These are phyloP conservation scores for Termitomyces sp. DNA, from an alignment of 768 basidiomycete genomes.

Conservation along the genomic window DNA sequence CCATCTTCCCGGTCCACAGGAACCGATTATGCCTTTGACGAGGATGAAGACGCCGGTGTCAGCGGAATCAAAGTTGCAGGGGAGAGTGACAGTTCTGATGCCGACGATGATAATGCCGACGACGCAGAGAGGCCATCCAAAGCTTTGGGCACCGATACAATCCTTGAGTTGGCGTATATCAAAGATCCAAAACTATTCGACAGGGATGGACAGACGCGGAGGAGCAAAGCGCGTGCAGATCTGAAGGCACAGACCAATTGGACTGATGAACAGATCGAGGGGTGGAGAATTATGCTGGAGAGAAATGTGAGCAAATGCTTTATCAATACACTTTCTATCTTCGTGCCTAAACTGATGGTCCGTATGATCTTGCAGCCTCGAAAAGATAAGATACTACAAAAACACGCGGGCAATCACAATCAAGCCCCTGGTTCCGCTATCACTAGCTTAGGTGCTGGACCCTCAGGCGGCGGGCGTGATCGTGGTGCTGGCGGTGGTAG, in stretches of 20 bases:
- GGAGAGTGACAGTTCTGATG: conserved; percentile 22
- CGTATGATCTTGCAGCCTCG: conserved; percentile 40
- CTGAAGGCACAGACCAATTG: conserved; percentile 71
- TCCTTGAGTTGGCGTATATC: conserved; percentile 75
- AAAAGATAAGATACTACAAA: conserved; percentile 68
- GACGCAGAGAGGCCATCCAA: conserved; percentile 18
- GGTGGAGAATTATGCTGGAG: conserved; percentile 89
- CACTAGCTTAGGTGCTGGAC: neutral
- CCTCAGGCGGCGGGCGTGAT: conserved; percentile 27
- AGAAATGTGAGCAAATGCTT: conserved; percentile 55
- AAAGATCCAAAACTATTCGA: conserved; percentile 71
- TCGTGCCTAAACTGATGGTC: neutral
- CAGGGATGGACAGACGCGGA: conserved; percentile 64
- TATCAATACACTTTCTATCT: neutral
- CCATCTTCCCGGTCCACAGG: conserved; percentile 19
- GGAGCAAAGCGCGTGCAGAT: conserved; percentile 60
- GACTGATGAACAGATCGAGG: conserved; percentile 85
- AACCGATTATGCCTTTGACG: conserved; percentile 23
- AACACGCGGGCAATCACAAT: conserved; percentile 66
- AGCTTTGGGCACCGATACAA: conserved; percentile 43
- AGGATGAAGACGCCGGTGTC: conserved; percentile 48
- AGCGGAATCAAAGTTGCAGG: conserved; percentile 45
- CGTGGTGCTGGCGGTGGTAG: conserved; percentile 36
- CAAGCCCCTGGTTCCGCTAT: conserved; percentile 8
- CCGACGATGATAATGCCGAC: conserved; percentile 29